Base-by-base conservation (phyloP, 2,329 filamentous ascomycete species). In the Arthrobotrys musiformis region DNA sequence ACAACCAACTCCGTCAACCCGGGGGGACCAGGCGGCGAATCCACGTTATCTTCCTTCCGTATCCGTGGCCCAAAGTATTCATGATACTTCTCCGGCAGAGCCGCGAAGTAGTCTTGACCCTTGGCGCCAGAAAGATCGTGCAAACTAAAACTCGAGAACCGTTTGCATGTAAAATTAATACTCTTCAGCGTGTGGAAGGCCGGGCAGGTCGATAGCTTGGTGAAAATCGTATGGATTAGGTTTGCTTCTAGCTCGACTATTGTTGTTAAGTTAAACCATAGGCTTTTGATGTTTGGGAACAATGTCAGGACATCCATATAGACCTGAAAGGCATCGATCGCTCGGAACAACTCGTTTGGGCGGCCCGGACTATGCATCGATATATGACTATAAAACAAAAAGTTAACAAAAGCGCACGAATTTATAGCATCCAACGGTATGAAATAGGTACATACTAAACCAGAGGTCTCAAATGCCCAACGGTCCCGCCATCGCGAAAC, bases 241-340 rank as follows among this genome's bases (percentile, higher is more conserved):
- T 68, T 58, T 8, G 22, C 2, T 26, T 68, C 63, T n/a, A 68
- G 7, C 15, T 68, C 48, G 13, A 11, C 8, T 13, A 68, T 30
- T n/a, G n/a, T 58, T 7, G 50, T 19, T 1, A 44, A 2, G 24
- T 58, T 44, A 26, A 68, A 44, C 19, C 48, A 40, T 2, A 68
- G 48, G 9, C 48, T 68, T 17, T 8, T 58, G 5, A 68, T 24
- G 13, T 58, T 68, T 17, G 61, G 61, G 19, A 64, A 64, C 1
- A 64, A 17, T 15, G 28, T 13, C 2, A 48, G 24, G 6, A 52
- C 44, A n/a, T 48, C 54, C 54, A 37, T 58, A 17, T 58, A 58
- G 7, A 40, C 33, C 6, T 40, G 2, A n/a, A 58, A 58, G 8
- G 54, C 33, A 13, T 37, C 54, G 1, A 58, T 37, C 1, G 17